Conservation (phyloP, 805 yeast species). For the Suhomyces prunicola region DNA sequence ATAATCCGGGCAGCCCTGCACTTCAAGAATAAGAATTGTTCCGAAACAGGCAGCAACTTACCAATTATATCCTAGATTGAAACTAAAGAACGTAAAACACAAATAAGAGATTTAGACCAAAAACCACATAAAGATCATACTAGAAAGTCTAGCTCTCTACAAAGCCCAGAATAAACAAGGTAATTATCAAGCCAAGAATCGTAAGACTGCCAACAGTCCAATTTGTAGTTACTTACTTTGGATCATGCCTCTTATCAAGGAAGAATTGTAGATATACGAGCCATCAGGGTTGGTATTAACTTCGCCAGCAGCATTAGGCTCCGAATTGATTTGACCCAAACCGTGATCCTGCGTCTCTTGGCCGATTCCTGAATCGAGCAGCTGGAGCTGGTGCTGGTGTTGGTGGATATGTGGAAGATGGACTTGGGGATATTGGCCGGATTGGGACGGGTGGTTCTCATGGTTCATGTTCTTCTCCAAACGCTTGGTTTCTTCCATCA, state of each 20-base stretch:
- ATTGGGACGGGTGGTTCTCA: neutral
- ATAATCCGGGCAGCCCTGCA: neutral
- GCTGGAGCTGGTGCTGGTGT: neutral
- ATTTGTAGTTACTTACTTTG: conserved; percentile 2
- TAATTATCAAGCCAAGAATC: neutral
- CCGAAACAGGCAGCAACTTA: neutral
- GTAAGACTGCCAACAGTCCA: neutral
- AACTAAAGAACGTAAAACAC: too few relatives aligned
- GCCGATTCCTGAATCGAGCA: neutral
- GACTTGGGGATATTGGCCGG: neutral
- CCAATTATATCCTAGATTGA: neutral
- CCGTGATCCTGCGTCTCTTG: neutral
- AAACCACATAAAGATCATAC: neutral
- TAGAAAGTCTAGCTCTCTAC: neutral
- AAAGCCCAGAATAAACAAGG: neutral
- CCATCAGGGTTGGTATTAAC: conserved; percentile 1
- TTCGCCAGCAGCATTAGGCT: conserved; percentile 3
- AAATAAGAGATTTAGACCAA: neutral
- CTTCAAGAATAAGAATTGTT: too few relatives aligned
- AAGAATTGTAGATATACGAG: conserved; percentile 15
- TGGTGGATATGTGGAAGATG: neutral
- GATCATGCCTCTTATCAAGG: conserved; percentile 16
- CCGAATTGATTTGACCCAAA: neutral
- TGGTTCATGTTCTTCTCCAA: conserved; percentile 14
- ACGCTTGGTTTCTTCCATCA: conserved; percentile 55